Conservation (phyloP, 2,329 filamentous ascomycete species). For the Paecilomyces fulvus region DNA sequence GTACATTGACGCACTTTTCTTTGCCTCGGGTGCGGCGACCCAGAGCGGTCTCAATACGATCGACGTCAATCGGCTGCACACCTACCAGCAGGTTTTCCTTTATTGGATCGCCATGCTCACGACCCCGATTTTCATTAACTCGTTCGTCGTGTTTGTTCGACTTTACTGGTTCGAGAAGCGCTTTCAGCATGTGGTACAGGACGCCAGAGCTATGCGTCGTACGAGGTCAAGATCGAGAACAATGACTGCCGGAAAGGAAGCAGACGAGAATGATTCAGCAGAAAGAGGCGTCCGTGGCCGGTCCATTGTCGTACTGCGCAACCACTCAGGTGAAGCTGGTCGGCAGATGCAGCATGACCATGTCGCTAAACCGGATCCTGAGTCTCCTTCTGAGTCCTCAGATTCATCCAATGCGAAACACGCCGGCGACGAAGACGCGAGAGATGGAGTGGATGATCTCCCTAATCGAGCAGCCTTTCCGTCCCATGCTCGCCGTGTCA, state of each 20-base stretch:
- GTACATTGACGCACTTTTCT: constrained; percentile 86
- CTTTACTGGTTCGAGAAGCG: constrained; percentile 98
- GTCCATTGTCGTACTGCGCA: constrained; percentile 30
- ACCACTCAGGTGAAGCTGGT: constrained; percentile 20
- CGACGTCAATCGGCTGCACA: constrained; percentile 57
- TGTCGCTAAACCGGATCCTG: constrained; percentile 13
- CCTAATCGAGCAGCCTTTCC: constrained; percentile 5
- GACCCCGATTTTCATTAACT: constrained; percentile 77
- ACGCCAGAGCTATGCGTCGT: constrained; percentile 59
- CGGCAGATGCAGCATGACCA: constrained; percentile 12
- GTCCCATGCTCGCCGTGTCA: constrained; percentile 42
- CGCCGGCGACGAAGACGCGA: constrained; percentile 12
- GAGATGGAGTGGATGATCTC: constrained; percentile 6
- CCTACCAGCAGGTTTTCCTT: constrained; percentile 65
- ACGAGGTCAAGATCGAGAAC: constrained; percentile 54
- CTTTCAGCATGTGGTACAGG: constrained; percentile 73
- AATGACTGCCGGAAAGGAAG: constrained; percentile 39
- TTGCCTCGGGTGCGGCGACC: constrained; percentile 75
- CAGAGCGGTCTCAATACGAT: constrained; percentile 86
- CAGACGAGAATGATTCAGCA: constrained; percentile 24
- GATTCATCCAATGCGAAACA: constrained; percentile 14
- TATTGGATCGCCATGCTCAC: constrained; percentile 64
- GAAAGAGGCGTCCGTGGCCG: constrained; percentile 30
- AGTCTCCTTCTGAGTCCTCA: constrained; percentile 15
- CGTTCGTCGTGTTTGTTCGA: constrained; percentile 80